Evolutionary conservation across 441 rosid genomes (phyloP), one percentile per base, ranked within the genome.

Genomic region (Euphorbia corollata): DNA sequence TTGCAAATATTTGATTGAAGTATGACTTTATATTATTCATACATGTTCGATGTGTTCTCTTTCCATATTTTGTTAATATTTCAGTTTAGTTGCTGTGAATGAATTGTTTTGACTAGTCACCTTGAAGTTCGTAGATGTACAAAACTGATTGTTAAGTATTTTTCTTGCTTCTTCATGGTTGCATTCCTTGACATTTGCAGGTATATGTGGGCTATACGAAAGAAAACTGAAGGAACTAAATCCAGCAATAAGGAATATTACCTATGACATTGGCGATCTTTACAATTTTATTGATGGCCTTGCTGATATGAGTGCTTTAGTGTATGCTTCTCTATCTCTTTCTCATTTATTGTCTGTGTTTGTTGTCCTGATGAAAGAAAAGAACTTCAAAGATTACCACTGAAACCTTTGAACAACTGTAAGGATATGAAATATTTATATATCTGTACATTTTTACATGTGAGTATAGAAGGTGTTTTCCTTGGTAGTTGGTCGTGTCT

Each of bases 251-350:
- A 75, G 88, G 73, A 86, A 90, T 80, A 81, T 94, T 74, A 75
- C 84, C 47, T 91, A 94, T 72, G 99, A 94, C 79, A 84, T 94
- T 77, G 72, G 77, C 36, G 98, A 94, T 81, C 98, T 94, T 48
- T 94, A 88, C 87, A 88, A 85, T 77, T 91, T 88, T 54, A 90
- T 91, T 48, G 99, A 94, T 55, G 99, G 99, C 71, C 97, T 91
- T 68, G 76, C 89, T 32, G 99, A 94, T 84, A 69, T 94, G 94
- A 91, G 98, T 59, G 98, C 96, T 51, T 71, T 91, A 79, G 97
- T 94, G 99, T 94, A 81, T 75, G 76, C 73, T 57, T 80, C 79
- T 61, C 81, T 68, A 71, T 76, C 73, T 56, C 71, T 63, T 51
- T 63, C 66, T 62, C 64, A 45, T 27, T 68, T 59, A 60, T 59